phyloP scores from a whole-genome alignment of 1,284 basidiomycete genomes.

The Papiliotrema laurentii region DNA sequence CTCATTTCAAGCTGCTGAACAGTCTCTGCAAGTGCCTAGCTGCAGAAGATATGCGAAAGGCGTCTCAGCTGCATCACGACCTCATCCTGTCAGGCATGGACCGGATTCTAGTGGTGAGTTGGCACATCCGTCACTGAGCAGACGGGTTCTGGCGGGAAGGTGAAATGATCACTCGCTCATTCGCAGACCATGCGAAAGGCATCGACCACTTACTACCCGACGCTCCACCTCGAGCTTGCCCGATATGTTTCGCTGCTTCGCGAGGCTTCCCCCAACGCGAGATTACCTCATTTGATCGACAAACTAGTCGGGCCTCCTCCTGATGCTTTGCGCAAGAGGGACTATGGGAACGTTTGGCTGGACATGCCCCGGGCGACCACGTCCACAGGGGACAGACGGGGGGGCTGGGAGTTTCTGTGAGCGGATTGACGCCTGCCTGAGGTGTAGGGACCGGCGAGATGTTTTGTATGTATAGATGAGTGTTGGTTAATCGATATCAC shows the following conservation, averaged over 20 bases:
- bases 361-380: neutral
- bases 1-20: constrained; percentile 78
- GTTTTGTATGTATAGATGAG: neutral
- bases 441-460: neutral
- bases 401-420: neutral
- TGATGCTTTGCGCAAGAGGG: constrained; percentile 21
- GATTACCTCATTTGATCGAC: constrained; percentile 41
- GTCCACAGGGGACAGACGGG: neutral
- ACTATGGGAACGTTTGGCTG: neutral
- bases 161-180: neutral
- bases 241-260: constrained; percentile 67
- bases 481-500: neutral
- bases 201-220: constrained; percentile 85
- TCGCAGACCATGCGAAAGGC: constrained; percentile 82
- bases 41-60: constrained; percentile 59
- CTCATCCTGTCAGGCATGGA: constrained; percentile 84
- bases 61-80: constrained; percentile 73
- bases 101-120: constrained; percentile 47
- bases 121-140: neutral
- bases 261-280: constrained; percentile 23
- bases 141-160: no score
- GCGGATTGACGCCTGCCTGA: neutral
- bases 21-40: constrained; percentile 62
- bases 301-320: constrained; percentile 43
- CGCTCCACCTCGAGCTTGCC: constrained; percentile 82